Percentiles rank a stretch among this genome's conserved stretches.
phyloP scores from a whole-genome alignment of 148 eudicot genomes.

The Linanthus parryae region DNA sequence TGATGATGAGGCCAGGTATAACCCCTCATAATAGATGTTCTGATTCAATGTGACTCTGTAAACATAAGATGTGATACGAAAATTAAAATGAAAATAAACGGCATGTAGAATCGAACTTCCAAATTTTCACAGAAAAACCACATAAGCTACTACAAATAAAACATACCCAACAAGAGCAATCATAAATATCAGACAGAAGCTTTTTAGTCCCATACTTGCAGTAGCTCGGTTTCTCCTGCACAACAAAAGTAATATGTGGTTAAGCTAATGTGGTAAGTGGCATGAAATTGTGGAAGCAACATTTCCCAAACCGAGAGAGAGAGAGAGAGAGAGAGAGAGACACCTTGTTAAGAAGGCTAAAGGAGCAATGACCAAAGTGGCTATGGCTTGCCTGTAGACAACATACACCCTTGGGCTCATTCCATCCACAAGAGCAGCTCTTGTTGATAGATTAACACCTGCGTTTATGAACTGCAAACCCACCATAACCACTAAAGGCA shows the following conservation, averaged over 20 bases:
- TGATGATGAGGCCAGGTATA: conserved; percentile 71
- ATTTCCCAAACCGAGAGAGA: not conserved
- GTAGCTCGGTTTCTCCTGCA: conserved; percentile 29
- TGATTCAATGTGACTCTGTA: conserved; percentile 59
- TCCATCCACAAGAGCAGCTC: conserved; percentile 61
- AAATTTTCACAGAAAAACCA: not conserved
- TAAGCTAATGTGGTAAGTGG: not conserved
- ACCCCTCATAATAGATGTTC: conserved; percentile 52
- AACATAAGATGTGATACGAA: not conserved
- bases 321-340: not conserved
- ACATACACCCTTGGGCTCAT: conserved; percentile 69
- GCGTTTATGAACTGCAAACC: conserved; percentile 40
- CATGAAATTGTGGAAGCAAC: not conserved
- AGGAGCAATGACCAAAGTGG: conserved; percentile 57
- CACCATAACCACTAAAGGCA: conserved; percentile 49
- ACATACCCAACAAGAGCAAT: conserved; percentile 67
- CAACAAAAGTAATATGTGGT: not conserved
- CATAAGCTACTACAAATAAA: not conserved
- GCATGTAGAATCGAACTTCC: not conserved
- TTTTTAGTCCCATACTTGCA: conserved; percentile 36
- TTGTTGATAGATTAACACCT: conserved; percentile 31
- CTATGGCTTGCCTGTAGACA: conserved; percentile 56
- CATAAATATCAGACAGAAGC: conserved; percentile 55
- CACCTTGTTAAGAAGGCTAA: conserved; percentile 45
- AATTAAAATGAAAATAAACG: not conserved